These are phyloP conservation scores for Polytrichum formosum DNA, from an alignment of 225 moss, liverwort and hornwort genomes.

Conservation along the genomic window DNA sequence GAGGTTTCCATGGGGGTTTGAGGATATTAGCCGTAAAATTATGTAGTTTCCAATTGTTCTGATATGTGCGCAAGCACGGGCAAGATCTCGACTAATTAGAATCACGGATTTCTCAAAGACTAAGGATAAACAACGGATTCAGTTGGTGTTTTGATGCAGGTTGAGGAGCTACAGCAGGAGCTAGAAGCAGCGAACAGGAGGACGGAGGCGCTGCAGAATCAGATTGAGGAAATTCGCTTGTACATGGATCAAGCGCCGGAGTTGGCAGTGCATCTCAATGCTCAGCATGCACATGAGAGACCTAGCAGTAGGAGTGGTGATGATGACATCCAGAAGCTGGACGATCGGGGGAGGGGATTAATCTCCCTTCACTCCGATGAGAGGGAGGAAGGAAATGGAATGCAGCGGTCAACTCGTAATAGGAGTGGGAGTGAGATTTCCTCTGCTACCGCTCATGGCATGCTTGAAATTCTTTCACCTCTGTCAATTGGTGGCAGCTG, in stretches of 20 bases:
- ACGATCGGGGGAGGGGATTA: neutral
- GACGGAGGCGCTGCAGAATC: conserved; percentile 2
- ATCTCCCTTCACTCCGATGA: too few relatives aligned
- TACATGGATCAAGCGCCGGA: conserved; percentile 6
- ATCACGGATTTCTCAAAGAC: neutral
- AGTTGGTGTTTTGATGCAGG: neutral
- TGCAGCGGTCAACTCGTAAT: neutral
- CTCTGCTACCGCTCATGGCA: neutral
- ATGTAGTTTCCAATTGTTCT: neutral
- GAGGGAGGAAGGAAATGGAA: neutral
- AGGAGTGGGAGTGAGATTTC: neutral
- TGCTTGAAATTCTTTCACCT: neutral
- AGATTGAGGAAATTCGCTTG: conserved; percentile 8
- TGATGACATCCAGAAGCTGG: neutral
- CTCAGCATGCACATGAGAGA: neutral
- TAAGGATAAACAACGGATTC: neutral
- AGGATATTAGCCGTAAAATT: neutral
- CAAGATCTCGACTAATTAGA: too few relatives aligned
- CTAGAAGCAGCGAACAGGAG: conserved; percentile 2
- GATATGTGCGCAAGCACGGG: neutral
- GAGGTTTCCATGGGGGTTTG: neutral
- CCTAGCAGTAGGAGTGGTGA: neutral
- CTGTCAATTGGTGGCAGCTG: neutral
- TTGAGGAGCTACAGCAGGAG: conserved; percentile 7
- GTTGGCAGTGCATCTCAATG: neutral